Base-by-base conservation (phyloP, 768 basidiomycete genomes). In the Trametes cubensis region DNA sequence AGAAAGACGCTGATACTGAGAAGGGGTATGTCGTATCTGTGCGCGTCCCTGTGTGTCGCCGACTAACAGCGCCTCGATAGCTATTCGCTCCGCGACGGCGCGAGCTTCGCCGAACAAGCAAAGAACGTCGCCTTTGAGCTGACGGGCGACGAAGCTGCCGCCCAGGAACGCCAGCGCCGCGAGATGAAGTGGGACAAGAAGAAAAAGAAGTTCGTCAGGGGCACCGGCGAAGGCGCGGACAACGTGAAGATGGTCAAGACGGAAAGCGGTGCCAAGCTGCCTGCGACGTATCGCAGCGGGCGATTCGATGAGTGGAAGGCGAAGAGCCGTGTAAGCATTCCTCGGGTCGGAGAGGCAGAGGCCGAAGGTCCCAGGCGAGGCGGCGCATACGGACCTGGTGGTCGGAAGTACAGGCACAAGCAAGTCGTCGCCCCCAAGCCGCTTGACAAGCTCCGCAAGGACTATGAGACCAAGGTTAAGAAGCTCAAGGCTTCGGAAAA, bases 221-320 rank as follows among this genome's bases (percentile, higher is more conserved):
- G 94, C 4, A 89, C 87, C 58, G 92, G 93, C 13, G 81, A 77
- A 46, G 96, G 94, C 20, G 85, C 94, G 8, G 94, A 98, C 73
- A 97, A 98, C 73, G 81, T 96, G 68, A 98, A 97, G 75, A 81
- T 98, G 66, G 89, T 99, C 68, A 86, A 85, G 67, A 94, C 94
- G 0, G 97, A 99, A 75, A 94, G 88, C 68, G 97, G 97, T 4
- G 86, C 89, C 17, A 86, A 89, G 50, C 80, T 99, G 20, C 96
- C 97, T 4, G 94, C 94, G 3, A 88, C 88, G 11, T 99, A 94
- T 76, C 88, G 91, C 55, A 94, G 90, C 67, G 97, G 97, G 13
- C 86, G 93, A 17, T 99, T 93, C 73, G 92, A 96, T 58, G 94
- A 96, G 72, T 99, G 97, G 97, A 91, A 89, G 74, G 80, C 83